Base-by-base conservation (phyloP, 2,329 filamentous ascomycete species). In the Fusarium drepaniforme region DNA sequence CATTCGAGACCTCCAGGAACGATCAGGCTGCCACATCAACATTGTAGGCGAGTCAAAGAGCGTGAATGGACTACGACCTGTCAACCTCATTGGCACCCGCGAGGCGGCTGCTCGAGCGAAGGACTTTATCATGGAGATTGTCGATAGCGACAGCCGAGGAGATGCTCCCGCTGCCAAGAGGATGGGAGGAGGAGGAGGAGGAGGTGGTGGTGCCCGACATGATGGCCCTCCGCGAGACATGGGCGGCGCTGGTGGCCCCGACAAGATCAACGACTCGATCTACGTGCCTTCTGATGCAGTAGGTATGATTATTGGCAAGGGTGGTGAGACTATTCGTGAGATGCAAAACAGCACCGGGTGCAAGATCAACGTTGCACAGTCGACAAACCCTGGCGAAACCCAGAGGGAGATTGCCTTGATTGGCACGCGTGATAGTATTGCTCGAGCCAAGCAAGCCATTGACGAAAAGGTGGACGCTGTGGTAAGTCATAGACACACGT, bases 291-390 rank as follows among this genome's bases (percentile, higher is more conserved):
- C 95, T 25, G 95, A 98, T 81, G 93, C 95, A 8, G 95, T 98
- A 65, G 95, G 95, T 71, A 98, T 98, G 95, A 97, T 98, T 75
- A 98, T 98, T 71, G 95, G 96, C 75, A 97, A 97, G 87, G 94
- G 94, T 67, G 95, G 95, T 75, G 95, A 98, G 85, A 97, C 95
- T 0, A 98, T 98, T 81, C 95, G 96, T 75, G 94, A 97, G 77
- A 97, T 98, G 93, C 95, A 98, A 83, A 93, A 92, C 80, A 89
- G 87, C 37, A 97, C 94, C 7, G 93, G 94, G 56, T 98, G 96
- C 89, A 97, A 97, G 86, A 97, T 98, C 87, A 98, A 98, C 79
- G 95, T 98, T 30, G 94, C 94, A 37, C 94, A 94, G 79, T 92
- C 94, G 9, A 92, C 92, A 40, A 93, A 93, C 18, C 92, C 93